Percentiles rank a stretch among this genome's conserved stretches.
Conservation (phyloP, 257 asterid genomes). For the Nyctanthes arbortristis region DNA sequence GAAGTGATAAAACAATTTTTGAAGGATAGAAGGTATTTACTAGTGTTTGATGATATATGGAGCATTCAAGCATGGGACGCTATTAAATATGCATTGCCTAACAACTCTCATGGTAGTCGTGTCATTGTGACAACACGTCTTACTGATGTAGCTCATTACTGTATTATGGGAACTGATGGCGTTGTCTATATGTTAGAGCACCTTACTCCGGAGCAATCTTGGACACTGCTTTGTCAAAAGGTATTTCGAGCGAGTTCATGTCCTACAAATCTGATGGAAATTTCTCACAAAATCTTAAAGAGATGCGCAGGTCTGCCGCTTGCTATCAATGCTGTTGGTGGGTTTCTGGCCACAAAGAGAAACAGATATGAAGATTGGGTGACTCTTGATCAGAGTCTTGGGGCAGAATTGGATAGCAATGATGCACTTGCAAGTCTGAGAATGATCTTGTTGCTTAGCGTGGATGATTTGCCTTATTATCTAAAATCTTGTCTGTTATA, state of each 20-base stretch:
- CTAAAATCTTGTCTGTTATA: slow-evolving; percentile 30
- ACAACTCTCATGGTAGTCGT: slow-evolving; percentile 19
- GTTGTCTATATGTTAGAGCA: slow-evolving; percentile 9
- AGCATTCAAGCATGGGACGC: slow-evolving; percentile 14
- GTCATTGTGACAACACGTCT: slow-evolving; percentile 23
- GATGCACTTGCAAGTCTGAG: slow-evolving; percentile 17
- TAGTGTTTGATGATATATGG: slow-evolving; percentile 29
- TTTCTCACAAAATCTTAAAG: slow-evolving; percentile 6
- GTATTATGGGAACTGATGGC: neutral
- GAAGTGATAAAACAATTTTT: neutral
- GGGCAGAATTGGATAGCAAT: slow-evolving; percentile 2
- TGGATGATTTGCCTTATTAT: slow-evolving; percentile 24
- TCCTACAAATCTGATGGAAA: slow-evolving; percentile 17
- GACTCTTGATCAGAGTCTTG: neutral
- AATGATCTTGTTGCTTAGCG: slow-evolving; percentile 22
- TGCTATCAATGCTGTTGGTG: neutral
- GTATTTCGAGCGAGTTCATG: slow-evolving; percentile 18
- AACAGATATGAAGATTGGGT: neutral
- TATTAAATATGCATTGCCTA: slow-evolving; percentile 19
- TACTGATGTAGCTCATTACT: neutral
- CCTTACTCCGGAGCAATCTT: slow-evolving; percentile 17
- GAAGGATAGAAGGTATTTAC: slow-evolving; percentile 13
- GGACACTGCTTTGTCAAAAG: slow-evolving; percentile 23
- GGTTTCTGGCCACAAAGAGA: slow-evolving; percentile 6
- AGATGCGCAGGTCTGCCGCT: slow-evolving; percentile 2